These are phyloP conservation scores for Leccinum olivaceopallidum DNA, from an alignment of 768 basidiomycete species.

Conservation along the genomic window DNA sequence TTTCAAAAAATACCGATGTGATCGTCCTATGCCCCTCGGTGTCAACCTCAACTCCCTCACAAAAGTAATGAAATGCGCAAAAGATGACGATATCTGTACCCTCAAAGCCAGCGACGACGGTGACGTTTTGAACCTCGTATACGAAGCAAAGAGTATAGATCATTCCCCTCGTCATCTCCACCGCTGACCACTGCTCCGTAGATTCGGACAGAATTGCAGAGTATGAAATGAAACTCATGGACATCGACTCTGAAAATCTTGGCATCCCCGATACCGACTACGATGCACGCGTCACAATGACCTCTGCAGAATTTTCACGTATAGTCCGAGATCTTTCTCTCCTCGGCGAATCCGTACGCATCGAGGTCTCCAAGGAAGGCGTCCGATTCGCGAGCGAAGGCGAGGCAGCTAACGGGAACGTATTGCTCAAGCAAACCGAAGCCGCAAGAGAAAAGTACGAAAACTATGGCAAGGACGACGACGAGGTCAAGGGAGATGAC, in stretches of 20 bases:
- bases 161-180: neutral
- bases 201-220: conserved; percentile 93
- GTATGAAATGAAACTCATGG: conserved; percentile 99
- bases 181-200: conserved; percentile 29
- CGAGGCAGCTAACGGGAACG: conserved; percentile 88
- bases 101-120: conserved; percentile 91
- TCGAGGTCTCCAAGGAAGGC: conserved; percentile 96
- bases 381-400: conserved; percentile 92
- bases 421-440: conserved; percentile 78
- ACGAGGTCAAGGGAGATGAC: conserved; percentile 42
- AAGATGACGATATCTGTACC: conserved; percentile 91
- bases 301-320: conserved; percentile 82
- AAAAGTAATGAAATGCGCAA: conserved; percentile 96
- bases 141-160: conserved; percentile 80
- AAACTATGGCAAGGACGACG: conserved; percentile 43
- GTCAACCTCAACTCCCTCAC: conserved; percentile 85
- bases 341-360: conserved; percentile 92
- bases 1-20: conserved; percentile 90
- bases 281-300: conserved; percentile 88
- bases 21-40: conserved; percentile 90
- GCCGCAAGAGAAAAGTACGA: conserved; percentile 43
- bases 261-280: conserved; percentile 98
- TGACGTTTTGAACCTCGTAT: conserved; percentile 84
- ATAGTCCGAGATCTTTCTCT: conserved; percentile 91
- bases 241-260: conserved; percentile 94